Conservation (phyloP, 2,329 filamentous ascomycete genomes). For the Fusarium mangiferae region DNA sequence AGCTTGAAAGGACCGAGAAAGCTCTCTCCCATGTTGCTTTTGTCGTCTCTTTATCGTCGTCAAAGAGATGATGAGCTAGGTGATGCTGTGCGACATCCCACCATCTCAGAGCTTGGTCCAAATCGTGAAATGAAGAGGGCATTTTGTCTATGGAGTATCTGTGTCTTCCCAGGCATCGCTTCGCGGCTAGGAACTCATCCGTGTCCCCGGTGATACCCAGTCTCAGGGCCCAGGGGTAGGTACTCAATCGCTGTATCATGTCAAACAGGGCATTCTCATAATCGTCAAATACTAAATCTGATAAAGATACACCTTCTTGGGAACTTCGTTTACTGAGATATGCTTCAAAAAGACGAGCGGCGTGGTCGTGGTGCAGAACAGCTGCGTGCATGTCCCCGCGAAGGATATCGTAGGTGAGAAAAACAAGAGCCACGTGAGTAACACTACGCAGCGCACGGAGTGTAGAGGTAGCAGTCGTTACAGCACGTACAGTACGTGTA, state of each 20-base stretch:
- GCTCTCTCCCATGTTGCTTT: constrained; percentile 18
- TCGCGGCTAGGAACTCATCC: background rate
- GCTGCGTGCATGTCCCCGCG: constrained; percentile 32
- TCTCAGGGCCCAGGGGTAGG: constrained; percentile 34
- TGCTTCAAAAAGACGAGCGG: constrained; percentile 26
- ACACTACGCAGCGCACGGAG: constrained; percentile 18
- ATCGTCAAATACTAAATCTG: constrained; percentile 18
- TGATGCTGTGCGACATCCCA: constrained; percentile 35
- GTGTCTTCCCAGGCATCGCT: constrained; percentile 6
- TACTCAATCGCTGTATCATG: constrained; percentile 36
- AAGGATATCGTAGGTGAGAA: constrained; percentile 37
- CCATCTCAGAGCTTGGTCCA: constrained; percentile 28
- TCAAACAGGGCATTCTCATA: constrained; percentile 33
- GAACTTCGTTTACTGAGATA: constrained; percentile 30
- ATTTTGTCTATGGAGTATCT: constrained; percentile 24
- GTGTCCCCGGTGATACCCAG: constrained; percentile 11
- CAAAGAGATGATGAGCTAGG: constrained; percentile 2
- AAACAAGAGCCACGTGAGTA: constrained; percentile 35
- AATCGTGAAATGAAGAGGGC: constrained; percentile 29
- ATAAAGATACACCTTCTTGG: constrained; percentile 20
- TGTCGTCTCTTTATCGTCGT: background rate
- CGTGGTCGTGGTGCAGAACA: constrained; percentile 32
- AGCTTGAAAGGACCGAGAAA: constrained; percentile 10
- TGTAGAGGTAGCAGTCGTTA: constrained; percentile 2
- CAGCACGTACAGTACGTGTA: constrained; percentile 30